Evolutionary conservation across 2,329 filamentous ascomycete genomes (phyloP).

Genomic region (Myrmaecium sp.): DNA sequence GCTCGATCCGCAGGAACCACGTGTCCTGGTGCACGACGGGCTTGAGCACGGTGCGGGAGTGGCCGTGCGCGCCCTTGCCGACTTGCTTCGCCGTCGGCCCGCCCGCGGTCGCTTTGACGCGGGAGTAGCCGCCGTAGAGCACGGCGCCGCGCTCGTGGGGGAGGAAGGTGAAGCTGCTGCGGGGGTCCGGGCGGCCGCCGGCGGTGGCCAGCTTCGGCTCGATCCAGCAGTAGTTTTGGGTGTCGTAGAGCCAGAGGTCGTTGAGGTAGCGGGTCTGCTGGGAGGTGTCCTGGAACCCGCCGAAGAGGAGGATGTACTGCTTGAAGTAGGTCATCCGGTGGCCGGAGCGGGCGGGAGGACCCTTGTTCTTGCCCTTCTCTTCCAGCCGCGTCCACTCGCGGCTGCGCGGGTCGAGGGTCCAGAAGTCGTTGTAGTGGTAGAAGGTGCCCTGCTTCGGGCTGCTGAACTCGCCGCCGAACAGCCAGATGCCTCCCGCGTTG

Average conservation of each 20-base stretch:
- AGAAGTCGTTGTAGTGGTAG: slow-evolving; percentile 98
- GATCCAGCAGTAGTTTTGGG: slow-evolving; percentile 70
- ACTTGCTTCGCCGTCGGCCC: slow-evolving; percentile 46
- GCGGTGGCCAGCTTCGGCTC: slow-evolving; percentile 58
- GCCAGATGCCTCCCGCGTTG: slow-evolving; percentile 69
- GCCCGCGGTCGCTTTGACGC: slow-evolving; percentile 51
- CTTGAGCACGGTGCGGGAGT: slow-evolving; percentile 56
- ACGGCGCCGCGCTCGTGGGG: slow-evolving; percentile 84
- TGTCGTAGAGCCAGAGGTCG: slow-evolving; percentile 94
- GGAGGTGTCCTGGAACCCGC: slow-evolving; percentile 92
- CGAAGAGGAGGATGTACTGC: slow-evolving; percentile 89
- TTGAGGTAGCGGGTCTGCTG: slow-evolving; percentile 87
- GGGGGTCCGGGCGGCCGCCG: slow-evolving; percentile 72
- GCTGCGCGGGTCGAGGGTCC: slow-evolving; percentile 67
- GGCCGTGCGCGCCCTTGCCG: slow-evolving; percentile 36
- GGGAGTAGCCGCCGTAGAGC: slow-evolving; percentile 83
- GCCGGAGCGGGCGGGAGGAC: slow-evolving; percentile 71
- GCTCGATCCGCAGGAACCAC: slow-evolving; percentile 73
- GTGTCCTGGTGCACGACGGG: slow-evolving; percentile 89
- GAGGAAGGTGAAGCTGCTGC: slow-evolving; percentile 81
- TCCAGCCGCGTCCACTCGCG: slow-evolving; percentile 90
- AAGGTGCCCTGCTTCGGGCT: slow-evolving; percentile 96
- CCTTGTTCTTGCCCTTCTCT: slow-evolving; percentile 58
- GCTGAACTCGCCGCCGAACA: slow-evolving; percentile 94
- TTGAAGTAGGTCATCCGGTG: slow-evolving; percentile 96